Conservation (phyloP, 2,329 filamentous ascomycete species). For the Aspergillus intermedius region DNA sequence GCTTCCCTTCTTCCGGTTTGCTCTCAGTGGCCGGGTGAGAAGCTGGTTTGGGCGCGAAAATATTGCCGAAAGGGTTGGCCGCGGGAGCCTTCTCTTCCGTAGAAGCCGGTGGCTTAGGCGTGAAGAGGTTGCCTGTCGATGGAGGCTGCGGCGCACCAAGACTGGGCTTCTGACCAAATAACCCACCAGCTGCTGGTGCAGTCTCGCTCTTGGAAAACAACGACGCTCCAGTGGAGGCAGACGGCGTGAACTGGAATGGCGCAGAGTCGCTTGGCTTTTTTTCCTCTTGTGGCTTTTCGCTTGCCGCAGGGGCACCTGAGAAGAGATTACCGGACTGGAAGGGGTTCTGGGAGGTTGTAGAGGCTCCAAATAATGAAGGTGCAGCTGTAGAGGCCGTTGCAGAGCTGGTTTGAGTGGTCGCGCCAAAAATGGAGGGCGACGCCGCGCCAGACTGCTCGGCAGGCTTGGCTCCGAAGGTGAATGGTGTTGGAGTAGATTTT, state of each 20-base stretch:
- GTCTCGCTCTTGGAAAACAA: conserved; percentile 14
- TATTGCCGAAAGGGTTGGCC: conserved; percentile 15
- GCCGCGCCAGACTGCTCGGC: conserved; percentile 13
- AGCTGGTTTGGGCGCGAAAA: conserved; percentile 12
- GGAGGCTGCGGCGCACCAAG: conserved; percentile 11
- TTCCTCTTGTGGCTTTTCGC: conserved; percentile 9
- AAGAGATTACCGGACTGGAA: conserved; percentile 19
- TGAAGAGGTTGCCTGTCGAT: conserved; percentile 17
- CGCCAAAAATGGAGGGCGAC: conserved; percentile 1
- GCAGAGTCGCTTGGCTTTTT: conserved; percentile 7
- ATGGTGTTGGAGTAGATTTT: conserved; percentile 14
- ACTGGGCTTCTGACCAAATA: conserved; percentile 5
- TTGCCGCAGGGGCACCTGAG: conserved; percentile 6
- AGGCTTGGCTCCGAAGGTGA: conserved; percentile 21
- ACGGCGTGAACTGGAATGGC: conserved; percentile 9
- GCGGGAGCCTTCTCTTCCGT: conserved; percentile 8
- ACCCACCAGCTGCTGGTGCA: conserved; percentile 6
- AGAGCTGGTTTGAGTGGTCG: conserved; percentile 6
- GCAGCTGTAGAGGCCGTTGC: conserved; percentile 10
- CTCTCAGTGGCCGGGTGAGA: conserved; percentile 3
- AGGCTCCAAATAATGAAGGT: conserved; percentile 11
- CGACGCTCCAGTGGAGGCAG: conserved; percentile 8
- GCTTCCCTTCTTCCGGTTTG: conserved; percentile 10
- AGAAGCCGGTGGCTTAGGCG: conserved; percentile 12
- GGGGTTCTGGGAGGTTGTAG: conserved; percentile 13